A percentile compares a stretch with the other conserved stretches of the same genome.
Conservation (phyloP, 768 basidiomycete genomes). For the Russula virescens region DNA sequence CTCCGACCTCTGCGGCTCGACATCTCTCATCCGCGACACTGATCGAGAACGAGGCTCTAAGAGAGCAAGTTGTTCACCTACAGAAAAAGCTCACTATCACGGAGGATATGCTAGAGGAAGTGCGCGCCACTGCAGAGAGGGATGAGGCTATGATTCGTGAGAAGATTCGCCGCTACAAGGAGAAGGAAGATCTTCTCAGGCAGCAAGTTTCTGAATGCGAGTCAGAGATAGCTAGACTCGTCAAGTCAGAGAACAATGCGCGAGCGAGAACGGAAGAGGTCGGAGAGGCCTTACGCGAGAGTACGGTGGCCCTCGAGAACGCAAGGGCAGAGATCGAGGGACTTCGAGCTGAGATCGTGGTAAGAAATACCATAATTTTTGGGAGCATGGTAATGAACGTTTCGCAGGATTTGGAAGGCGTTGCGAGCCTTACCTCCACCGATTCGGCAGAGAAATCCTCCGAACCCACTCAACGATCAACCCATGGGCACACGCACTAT, state of each 20-base stretch:
- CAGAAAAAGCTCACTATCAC: constrained; percentile 67
- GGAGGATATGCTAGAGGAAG: constrained; percentile 85
- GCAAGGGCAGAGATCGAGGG: constrained; percentile 86
- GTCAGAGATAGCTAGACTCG: constrained; percentile 57
- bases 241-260: constrained; percentile 55
- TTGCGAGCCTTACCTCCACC: constrained; percentile 29
- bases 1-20: constrained; percentile 34
- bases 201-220: constrained; percentile 65
- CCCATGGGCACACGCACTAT: constrained; percentile 47
- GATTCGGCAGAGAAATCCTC: constrained; percentile 38
- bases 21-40: constrained; percentile 66
- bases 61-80: constrained; percentile 84
- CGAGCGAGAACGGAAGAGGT: constrained; percentile 73
- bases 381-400: background rate
- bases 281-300: constrained; percentile 86
- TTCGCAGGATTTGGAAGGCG: constrained; percentile 58
- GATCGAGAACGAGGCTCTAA: constrained; percentile 92
- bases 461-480: constrained; percentile 43
- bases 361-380: constrained; percentile 36
- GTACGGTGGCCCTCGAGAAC: constrained; percentile 79
- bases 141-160: constrained; percentile 64
- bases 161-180: constrained; percentile 60
- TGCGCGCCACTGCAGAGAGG: constrained; percentile 58
- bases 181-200: constrained; percentile 65
- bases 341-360: constrained; percentile 65